These are phyloP conservation scores for Stramenopiles sp. DNA, from an alignment of 352 stramenopile species.

Conservation along the genomic window DNA sequence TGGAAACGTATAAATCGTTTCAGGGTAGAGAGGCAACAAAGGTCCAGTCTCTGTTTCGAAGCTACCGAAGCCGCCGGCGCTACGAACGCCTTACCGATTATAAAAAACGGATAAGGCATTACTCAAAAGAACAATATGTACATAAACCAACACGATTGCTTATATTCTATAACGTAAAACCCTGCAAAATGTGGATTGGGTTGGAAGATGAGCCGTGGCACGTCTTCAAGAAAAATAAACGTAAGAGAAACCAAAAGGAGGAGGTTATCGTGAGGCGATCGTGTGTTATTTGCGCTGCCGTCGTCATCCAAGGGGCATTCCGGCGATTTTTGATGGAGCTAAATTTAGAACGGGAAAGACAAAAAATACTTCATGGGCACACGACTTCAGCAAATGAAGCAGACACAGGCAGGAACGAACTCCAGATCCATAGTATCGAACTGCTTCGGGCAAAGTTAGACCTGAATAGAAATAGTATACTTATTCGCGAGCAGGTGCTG, in stretches of 20 bases:
- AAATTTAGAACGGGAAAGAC: background rate
- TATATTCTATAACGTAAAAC: background rate
- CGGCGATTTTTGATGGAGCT: background rate
- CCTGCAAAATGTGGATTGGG: background rate
- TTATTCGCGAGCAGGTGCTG: background rate
- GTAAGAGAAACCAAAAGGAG: background rate
- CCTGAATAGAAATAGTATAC: background rate
- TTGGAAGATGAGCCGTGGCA: too few species aligned
- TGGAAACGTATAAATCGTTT: background rate
- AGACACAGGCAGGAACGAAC: background rate
- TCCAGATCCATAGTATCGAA: too few species aligned
- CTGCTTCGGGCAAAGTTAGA: background rate
- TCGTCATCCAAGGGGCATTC: background rate
- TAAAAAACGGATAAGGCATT: background rate
- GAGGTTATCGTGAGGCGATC: background rate
- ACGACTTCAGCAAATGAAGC: background rate
- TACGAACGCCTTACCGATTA: background rate
- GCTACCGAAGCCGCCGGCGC: background rate
- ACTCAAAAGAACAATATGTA: background rate
- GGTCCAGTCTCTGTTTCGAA: background rate
- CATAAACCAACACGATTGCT: background rate
- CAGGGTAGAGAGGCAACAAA: background rate
- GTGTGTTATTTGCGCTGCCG: background rate
- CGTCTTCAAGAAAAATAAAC: too few species aligned
- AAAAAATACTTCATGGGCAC: background rate